phyloP scores from a whole-genome alignment of 2,329 filamentous ascomycete genomes.

The Karstenula rhodostoma region DNA sequence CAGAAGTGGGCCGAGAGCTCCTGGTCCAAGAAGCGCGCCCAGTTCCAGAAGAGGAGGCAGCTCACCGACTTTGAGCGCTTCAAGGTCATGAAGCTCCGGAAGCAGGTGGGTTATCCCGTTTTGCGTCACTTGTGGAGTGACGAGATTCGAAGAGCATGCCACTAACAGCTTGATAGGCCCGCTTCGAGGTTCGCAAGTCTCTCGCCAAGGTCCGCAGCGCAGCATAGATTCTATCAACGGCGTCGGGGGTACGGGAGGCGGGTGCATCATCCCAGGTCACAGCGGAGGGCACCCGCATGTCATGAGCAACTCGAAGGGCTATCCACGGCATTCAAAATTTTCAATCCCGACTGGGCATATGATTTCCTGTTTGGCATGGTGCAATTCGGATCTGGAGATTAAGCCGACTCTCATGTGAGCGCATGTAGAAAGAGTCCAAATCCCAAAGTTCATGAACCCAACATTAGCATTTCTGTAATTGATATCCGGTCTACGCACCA shows the following conservation, averaged over 20 bases:
- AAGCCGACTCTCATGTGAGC: constrained; percentile 50
- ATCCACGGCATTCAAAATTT: constrained; percentile 50
- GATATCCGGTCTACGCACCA: constrained; percentile 39
- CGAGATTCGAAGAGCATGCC: not conserved
- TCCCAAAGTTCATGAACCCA: constrained; percentile 50
- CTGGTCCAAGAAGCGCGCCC: constrained; percentile 93
- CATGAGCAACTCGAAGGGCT: constrained; percentile 49
- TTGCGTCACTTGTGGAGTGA: not conserved
- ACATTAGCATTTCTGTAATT: constrained; percentile 44
- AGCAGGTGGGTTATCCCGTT: constrained; percentile 74
- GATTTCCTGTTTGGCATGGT: constrained; percentile 49
- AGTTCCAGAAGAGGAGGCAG: constrained; percentile 84
- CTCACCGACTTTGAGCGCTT: constrained; percentile 99
- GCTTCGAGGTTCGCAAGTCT: constrained; percentile 97
- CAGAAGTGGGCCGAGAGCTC: constrained; percentile 89
- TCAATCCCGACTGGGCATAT: constrained; percentile 47
- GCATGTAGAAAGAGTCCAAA: constrained; percentile 49
- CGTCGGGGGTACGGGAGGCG: constrained; percentile 38
- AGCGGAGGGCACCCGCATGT: constrained; percentile 49
- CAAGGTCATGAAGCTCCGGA: constrained; percentile 99
- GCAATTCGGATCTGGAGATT: constrained; percentile 52
- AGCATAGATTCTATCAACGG: constrained; percentile 46
- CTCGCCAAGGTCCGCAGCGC: constrained; percentile 78
- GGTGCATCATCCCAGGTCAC: constrained; percentile 41
- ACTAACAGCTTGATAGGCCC: constrained; percentile 61